Evolutionary conservation across 1,284 basidiomycete genomes (phyloP), one percentile per base, ranked within the genome.

Genomic region (Fomes fomentarius): DNA sequence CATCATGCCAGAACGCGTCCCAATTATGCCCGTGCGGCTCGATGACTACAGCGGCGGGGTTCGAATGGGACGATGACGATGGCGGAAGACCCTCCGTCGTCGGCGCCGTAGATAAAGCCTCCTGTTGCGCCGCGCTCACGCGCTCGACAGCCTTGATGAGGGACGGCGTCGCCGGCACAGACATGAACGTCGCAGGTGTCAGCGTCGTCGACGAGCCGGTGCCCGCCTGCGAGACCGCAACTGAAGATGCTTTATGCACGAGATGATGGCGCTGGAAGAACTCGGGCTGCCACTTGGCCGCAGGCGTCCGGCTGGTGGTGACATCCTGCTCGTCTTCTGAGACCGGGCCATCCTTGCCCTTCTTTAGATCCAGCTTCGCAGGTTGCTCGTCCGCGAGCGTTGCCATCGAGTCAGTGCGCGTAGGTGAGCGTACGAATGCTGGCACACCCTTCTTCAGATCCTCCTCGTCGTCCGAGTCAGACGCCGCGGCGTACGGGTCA

Each of bases 101-200:
- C 3, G 3, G 47, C 7, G 50, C 37, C 10, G 50, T 37, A 19
- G 49, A 34, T 1, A 74, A 83, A 12, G 77, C 81, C 26, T 78
- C 76, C 50, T 71, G 73, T 59, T 85, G 83, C 1, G 84, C 84
- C 14, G 72, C 68, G 6, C 76, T 73, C 47, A 87, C 75, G 33
- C 84, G 75, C 60, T 84, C 80, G 21, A 86, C 67, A 1, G 83
- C 84, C 40, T 76, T 76, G 52, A 86, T 79, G 19, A 86, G 72
- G 1, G 84, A 85, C 0, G 84, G 83, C 2, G 85, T 86, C 22
- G 81, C 78, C 2, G 83, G 82, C 0, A 86, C 78, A 1, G 81
- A 67, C 2, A 71, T 70, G 12, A 68, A 60, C 28, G 69, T 46
- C 6, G 64, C n/a, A 60, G 52, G 22, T 50, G 41, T 60, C 26